phyloP scores from a whole-genome alignment of 768 basidiomycete species.

The Suillus subalutaceus region DNA sequence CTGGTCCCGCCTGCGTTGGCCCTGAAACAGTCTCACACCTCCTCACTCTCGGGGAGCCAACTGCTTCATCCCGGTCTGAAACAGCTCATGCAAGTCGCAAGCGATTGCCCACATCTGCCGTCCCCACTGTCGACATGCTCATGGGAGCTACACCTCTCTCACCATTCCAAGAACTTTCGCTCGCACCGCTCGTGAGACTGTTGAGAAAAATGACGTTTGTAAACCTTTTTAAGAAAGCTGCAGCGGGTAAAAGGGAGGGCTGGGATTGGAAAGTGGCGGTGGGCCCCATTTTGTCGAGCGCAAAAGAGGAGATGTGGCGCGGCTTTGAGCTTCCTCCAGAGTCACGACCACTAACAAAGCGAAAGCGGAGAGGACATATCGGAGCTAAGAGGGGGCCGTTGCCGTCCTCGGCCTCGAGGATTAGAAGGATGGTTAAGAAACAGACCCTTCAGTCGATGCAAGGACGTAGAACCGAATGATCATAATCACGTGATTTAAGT shows the following conservation, averaged over 20 bases:
- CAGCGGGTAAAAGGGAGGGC: constrained; percentile 14
- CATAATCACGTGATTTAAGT: background rate
- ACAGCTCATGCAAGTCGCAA: background rate
- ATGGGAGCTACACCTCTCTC: constrained; percentile 11
- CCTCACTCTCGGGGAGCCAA: constrained; percentile 20
- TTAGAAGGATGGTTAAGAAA: constrained; percentile 15
- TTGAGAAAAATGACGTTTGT: constrained; percentile 23
- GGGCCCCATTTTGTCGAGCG: constrained; percentile 20
- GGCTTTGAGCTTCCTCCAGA: constrained; percentile 1
- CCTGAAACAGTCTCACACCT: constrained; percentile 24
- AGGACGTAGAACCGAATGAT: background rate
- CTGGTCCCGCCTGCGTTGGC: constrained; percentile 17
- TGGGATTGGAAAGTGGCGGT: constrained; percentile 29
- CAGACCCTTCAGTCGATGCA: background rate
- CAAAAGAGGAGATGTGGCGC: constrained; percentile 24
- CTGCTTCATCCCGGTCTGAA: background rate
- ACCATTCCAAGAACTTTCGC: constrained; percentile 19
- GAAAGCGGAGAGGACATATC: background rate
- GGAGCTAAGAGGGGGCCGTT: constrained; percentile 6
- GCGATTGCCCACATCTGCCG: background rate
- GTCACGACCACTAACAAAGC: background rate
- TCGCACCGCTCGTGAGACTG: constrained; percentile 25
- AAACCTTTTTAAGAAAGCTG: constrained; percentile 24
- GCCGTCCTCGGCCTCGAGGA: constrained; percentile 29
- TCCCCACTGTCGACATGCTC: constrained; percentile 23